Conservation (phyloP, 768 basidiomycete genomes). For the Leccinum subgranulosum region DNA sequence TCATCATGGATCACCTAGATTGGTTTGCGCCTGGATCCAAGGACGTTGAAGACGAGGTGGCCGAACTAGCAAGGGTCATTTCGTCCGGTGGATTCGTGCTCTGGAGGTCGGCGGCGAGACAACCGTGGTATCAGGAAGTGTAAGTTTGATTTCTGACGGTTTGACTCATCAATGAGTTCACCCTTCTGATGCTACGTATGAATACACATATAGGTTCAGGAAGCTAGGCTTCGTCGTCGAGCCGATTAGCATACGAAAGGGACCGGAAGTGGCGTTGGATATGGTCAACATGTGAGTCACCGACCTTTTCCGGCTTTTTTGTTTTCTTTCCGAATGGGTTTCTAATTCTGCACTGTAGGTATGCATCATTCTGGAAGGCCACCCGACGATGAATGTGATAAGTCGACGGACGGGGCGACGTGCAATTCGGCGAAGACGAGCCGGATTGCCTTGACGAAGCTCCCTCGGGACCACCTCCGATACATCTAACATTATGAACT, state of each 20-base stretch:
- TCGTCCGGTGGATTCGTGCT: slow-evolving; percentile 57
- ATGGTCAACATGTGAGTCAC: slow-evolving; percentile 65
- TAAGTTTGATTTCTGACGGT: slow-evolving; percentile 16
- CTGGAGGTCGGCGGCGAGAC: slow-evolving; percentile 62
- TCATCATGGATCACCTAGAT: slow-evolving; percentile 73
- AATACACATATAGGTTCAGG: slow-evolving; percentile 39
- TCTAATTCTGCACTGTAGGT: slow-evolving; percentile 14
- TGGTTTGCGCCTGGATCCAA: slow-evolving; percentile 50
- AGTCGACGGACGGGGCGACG: not conserved
- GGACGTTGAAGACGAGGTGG: slow-evolving; percentile 51
- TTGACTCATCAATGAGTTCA: not conserved
- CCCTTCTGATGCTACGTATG: not conserved
- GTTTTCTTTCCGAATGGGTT: not conserved
- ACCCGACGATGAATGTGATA: slow-evolving; percentile 15
- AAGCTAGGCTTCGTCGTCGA: slow-evolving; percentile 51
- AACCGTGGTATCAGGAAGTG: slow-evolving; percentile 64
- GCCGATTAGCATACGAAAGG: slow-evolving; percentile 50
- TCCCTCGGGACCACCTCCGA: not conserved
- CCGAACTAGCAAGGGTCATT: slow-evolving; percentile 54
- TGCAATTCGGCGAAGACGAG: not conserved
- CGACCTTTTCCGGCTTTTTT: not conserved
- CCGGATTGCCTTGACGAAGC: not conserved
- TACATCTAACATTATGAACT: not conserved
- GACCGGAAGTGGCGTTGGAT: slow-evolving; percentile 50
- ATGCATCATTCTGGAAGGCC: slow-evolving; percentile 33